Conservation (phyloP, 2,329 filamentous ascomycete species). For the Blastomyces parvus region DNA sequence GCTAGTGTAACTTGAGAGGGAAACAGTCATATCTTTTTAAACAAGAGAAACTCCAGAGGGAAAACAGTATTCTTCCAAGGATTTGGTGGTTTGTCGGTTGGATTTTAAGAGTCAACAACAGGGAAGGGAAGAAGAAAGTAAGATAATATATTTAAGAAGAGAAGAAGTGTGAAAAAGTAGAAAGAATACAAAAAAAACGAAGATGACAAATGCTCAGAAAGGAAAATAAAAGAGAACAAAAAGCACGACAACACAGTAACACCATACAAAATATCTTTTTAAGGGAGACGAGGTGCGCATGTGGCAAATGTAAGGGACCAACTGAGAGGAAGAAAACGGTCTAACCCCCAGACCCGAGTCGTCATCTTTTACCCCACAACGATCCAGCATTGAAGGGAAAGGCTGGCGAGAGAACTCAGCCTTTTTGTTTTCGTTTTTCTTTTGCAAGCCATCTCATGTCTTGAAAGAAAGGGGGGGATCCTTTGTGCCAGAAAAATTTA, state of each 20-base stretch:
- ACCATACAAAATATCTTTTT: conserved; percentile 2
- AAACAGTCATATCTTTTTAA: neutral
- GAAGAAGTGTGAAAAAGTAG: neutral
- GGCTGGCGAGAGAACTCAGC: neutral
- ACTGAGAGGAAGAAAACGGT: neutral
- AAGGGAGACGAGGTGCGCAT: conserved; percentile 13
- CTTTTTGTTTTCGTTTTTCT: neutral
- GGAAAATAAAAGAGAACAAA: conserved; percentile 14
- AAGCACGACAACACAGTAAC: conserved; percentile 8
- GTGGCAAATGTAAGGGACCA: conserved; percentile 7
- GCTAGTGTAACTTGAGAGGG: neutral
- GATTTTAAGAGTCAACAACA: too few relatives aligned
- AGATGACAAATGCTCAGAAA: neutral
- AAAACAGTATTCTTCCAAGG: neutral
- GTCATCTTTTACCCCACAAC: neutral
- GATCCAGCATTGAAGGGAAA: neutral
- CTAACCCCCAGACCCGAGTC: neutral
- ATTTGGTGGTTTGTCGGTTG: neutral
- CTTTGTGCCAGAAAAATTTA: neutral
- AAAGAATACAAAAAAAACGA: conserved; percentile 3
- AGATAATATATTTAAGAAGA: neutral
- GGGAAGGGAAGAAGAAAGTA: neutral
- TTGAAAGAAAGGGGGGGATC: neutral
- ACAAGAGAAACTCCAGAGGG: neutral
- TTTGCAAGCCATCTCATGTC: neutral